Conservation (phyloP, 495 filamentous ascomycete genomes). For the Trichodelitschia bisporula region DNA sequence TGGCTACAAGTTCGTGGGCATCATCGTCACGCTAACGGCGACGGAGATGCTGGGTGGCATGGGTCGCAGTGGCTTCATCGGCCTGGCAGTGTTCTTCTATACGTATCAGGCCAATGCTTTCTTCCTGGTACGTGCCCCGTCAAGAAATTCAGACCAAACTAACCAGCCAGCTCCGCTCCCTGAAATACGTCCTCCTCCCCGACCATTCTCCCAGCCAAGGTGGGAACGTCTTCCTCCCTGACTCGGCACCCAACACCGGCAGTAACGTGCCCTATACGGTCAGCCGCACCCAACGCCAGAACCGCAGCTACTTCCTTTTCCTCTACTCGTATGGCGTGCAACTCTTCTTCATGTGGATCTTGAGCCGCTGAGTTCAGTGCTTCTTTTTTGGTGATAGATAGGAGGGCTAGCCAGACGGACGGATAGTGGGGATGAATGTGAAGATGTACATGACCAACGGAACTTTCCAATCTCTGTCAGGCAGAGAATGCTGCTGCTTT, state of each 20-base stretch:
- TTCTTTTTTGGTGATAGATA: too few relatives aligned
- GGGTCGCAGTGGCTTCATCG: constrained; percentile 62
- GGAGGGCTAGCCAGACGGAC: too few relatives aligned
- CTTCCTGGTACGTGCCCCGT: constrained; percentile 44
- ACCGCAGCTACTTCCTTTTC: constrained; percentile 87
- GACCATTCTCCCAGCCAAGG: constrained; percentile 35
- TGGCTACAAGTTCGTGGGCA: constrained; percentile 96
- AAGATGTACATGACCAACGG: too few relatives aligned
- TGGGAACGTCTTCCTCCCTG: too few relatives aligned
- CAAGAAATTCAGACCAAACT: constrained; percentile 1
- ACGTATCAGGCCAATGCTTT: constrained; percentile 86
- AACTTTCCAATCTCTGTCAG: too few relatives aligned
- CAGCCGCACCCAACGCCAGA: constrained; percentile 59
- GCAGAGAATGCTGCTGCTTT: too few relatives aligned
- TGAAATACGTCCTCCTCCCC: constrained; percentile 88
- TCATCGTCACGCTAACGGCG: constrained; percentile 61
- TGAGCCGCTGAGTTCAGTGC: constrained; percentile 25
- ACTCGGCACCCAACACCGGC: constrained; percentile 22
- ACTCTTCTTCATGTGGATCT: constrained; percentile 82
- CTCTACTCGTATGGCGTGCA: constrained; percentile 86
- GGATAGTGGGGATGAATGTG: too few relatives aligned
- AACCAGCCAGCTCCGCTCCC: constrained; percentile 49
- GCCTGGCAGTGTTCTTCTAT: constrained; percentile 74
- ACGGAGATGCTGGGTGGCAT: constrained; percentile 57
- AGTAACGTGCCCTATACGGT: constrained; percentile 51